Percentiles rank a stretch among this genome's conserved stretches.
Evolutionary conservation across 208 protist genomes (phyloP).

Genomic region (Trypanosoma lewisi): DNA sequence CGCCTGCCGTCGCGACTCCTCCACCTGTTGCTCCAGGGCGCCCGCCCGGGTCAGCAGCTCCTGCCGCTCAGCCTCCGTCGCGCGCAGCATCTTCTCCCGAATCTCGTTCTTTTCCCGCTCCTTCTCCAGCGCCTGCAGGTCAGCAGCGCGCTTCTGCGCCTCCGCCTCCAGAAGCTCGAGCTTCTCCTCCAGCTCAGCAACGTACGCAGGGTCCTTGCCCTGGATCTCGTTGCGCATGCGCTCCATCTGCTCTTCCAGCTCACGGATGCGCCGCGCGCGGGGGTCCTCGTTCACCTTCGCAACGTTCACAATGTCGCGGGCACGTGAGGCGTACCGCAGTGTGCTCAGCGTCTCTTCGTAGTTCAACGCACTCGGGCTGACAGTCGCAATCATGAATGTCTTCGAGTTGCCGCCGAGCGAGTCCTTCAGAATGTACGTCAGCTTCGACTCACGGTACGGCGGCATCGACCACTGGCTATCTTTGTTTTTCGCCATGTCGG

Average conservation of each 20-base stretch:
- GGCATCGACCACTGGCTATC: slow-evolving; percentile 18
- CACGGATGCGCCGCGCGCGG: slow-evolving; percentile 50
- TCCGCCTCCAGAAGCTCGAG: slow-evolving; percentile 52
- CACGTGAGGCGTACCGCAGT: slow-evolving; percentile 76
- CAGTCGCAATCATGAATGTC: slow-evolving; percentile 69
- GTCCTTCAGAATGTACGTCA: slow-evolving; percentile 44
- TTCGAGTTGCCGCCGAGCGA: slow-evolving; percentile 64
- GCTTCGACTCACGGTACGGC: slow-evolving; percentile 56
- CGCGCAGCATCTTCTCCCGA: slow-evolving; percentile 38
- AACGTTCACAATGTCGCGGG: slow-evolving; percentile 61
- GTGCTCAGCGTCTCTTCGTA: slow-evolving; percentile 58
- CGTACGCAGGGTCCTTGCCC: slow-evolving; percentile 35
- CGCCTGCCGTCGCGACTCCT: slow-evolving; percentile 21
- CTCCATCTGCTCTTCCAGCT: slow-evolving; percentile 59
- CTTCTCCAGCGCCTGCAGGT: slow-evolving; percentile 53
- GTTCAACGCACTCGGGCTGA: slow-evolving; percentile 43
- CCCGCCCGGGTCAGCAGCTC: slow-evolving; percentile 12
- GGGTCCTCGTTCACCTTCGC: slow-evolving; percentile 65
- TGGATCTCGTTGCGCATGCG: slow-evolving; percentile 33
- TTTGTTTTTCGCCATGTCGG: slow-evolving; percentile 48
- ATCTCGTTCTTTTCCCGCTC: slow-evolving; percentile 50
- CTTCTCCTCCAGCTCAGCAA: slow-evolving; percentile 53
- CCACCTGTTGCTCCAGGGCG: slow-evolving; percentile 29
- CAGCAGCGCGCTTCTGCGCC: slow-evolving; percentile 52
- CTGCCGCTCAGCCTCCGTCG: slow-evolving; percentile 42